These are phyloP conservation scores for Termitomyces sp. DNA, from an alignment of 768 basidiomycete genomes.

Conservation along the genomic window DNA sequence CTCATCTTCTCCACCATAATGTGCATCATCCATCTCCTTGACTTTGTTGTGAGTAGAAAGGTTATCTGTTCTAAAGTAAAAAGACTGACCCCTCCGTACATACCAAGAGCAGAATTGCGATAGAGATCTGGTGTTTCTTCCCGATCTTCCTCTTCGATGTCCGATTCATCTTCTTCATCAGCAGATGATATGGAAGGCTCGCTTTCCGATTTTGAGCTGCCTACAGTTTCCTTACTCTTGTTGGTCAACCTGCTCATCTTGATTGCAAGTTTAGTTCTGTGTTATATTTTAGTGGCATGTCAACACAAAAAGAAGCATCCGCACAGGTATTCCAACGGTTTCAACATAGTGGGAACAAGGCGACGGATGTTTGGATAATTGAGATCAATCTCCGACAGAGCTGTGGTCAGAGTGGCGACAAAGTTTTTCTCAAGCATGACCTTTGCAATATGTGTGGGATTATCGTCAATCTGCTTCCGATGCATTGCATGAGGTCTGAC, in stretches of 20 bases:
- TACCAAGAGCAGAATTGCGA: constrained; percentile 92
- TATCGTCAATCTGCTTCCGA: constrained; percentile 60
- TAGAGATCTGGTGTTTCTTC: constrained; percentile 92
- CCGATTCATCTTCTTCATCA: constrained; percentile 59
- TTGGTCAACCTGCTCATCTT: constrained; percentile 86
- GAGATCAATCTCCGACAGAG: constrained; percentile 88
- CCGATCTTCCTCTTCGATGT: constrained; percentile 45
- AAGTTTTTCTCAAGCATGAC: constrained; percentile 98
- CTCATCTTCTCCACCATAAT: constrained; percentile 63
- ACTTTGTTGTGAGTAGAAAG: constrained; percentile 9
- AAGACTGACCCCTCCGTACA: constrained; percentile 81
- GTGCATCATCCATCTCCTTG: constrained; percentile 83
- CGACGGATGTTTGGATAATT: constrained; percentile 90
- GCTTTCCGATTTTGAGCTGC: constrained; percentile 39
- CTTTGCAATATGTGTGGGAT: constrained; percentile 90
- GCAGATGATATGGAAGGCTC: constrained; percentile 46
- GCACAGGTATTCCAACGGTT: constrained; percentile 86
- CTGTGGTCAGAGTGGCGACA: constrained; percentile 80
- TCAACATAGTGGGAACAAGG: constrained; percentile 81
- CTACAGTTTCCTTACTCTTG: constrained; percentile 53
- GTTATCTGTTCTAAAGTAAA: neutral
- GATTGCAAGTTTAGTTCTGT: constrained; percentile 92
- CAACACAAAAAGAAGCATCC: constrained; percentile 18
- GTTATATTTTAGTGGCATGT: constrained; percentile 5
- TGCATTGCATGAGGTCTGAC: constrained; percentile 61